Percentiles rank a stretch among this genome's conserved stretches.
Evolutionary conservation across 805 yeast species (phyloP).

Genomic region (Scheffersomyces stipitis): DNA sequence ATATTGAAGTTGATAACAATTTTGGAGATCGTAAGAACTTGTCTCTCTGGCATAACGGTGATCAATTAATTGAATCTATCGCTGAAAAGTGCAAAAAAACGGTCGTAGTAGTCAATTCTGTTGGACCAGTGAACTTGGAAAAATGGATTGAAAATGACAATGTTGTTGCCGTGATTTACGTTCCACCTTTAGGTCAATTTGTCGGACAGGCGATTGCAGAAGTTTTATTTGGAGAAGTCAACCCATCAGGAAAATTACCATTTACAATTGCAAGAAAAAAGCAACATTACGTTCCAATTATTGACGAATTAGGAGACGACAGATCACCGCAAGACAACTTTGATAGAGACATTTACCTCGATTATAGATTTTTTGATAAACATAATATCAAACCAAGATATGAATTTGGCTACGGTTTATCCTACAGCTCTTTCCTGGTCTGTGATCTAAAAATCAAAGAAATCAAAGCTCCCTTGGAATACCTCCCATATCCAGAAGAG

Average conservation of each 20-base stretch:
- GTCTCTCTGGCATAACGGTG: conserved; percentile 59
- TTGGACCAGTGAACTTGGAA: conserved; percentile 62
- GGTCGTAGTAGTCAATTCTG: conserved; percentile 57
- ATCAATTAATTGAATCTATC: conserved; percentile 48
- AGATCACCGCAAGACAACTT: conserved; percentile 43
- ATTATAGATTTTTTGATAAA: conserved; percentile 59
- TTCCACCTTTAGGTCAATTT: conserved; percentile 59
- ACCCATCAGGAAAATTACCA: conserved; percentile 64
- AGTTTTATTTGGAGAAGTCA: conserved; percentile 57
- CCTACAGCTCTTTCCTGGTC: conserved; percentile 47
- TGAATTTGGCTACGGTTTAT: conserved; percentile 63
- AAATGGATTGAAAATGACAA: conserved; percentile 57
- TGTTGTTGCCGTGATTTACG: conserved; percentile 55
- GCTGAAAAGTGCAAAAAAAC: conserved; percentile 53
- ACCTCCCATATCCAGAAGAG: conserved; percentile 46
- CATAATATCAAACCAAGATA: conserved; percentile 54
- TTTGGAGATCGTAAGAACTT: conserved; percentile 57
- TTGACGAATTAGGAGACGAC: conserved; percentile 27
- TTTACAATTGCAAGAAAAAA: conserved; percentile 59
- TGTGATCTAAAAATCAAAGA: conserved; percentile 39
- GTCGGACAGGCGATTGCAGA: conserved; percentile 60
- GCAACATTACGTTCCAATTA: conserved; percentile 46
- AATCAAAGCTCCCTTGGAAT: conserved; percentile 43
- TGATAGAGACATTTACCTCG: conserved; percentile 50
- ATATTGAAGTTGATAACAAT: conserved; percentile 55